Evolutionary conservation across 2,329 filamentous ascomycete genomes (phyloP).

Genomic region (Lecanicillium sp.): DNA sequence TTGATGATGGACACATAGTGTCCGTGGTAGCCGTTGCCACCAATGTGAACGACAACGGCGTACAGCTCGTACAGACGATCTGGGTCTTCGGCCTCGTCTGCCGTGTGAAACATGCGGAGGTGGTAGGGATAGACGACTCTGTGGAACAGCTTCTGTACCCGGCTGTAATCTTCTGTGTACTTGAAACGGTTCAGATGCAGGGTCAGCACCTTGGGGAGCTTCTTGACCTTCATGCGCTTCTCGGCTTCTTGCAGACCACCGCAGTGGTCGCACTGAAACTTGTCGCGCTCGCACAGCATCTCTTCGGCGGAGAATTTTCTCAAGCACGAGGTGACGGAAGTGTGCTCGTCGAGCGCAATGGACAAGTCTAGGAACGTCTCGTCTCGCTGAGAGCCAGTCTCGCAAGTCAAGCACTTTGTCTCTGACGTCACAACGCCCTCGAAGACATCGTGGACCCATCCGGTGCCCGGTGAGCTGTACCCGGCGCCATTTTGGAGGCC

Average conservation of each 20-base stretch:
- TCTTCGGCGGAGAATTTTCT: slow-evolving; percentile 96
- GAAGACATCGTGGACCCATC: slow-evolving; percentile 97
- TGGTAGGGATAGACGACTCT: slow-evolving; percentile 96
- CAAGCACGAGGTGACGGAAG: slow-evolving; percentile 91
- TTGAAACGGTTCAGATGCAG: slow-evolving; percentile 96
- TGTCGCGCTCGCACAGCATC: slow-evolving; percentile 97
- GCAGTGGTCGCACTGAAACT: slow-evolving; percentile 97
- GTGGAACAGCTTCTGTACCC: slow-evolving; percentile 93
- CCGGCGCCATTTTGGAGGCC: slow-evolving; percentile 33
- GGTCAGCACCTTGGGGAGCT: slow-evolving; percentile 82
- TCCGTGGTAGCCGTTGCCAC: slow-evolving; percentile 91
- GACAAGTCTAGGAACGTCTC: slow-evolving; percentile 95
- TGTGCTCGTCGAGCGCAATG: slow-evolving; percentile 91
- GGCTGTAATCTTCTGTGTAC: slow-evolving; percentile 91
- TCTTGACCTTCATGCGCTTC: slow-evolving; percentile 99
- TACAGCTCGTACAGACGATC: slow-evolving; percentile 95
- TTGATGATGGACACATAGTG: slow-evolving; percentile 98
- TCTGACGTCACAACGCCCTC: slow-evolving; percentile 93
- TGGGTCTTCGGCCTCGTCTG: slow-evolving; percentile 87
- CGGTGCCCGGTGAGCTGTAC: slow-evolving; percentile 56
- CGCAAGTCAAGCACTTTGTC: slow-evolving; percentile 92
- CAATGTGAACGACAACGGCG: slow-evolving; percentile 94
- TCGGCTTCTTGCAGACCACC: slow-evolving; percentile 95
- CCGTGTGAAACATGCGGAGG: slow-evolving; percentile 93
- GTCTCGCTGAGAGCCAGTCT: slow-evolving; percentile 89